A percentile compares a stretch with the other conserved stretches of the same genome.
These are phyloP conservation scores for Erigeron canadensis DNA, from an alignment of 129 eudicot genomes.

Conservation along the genomic window DNA sequence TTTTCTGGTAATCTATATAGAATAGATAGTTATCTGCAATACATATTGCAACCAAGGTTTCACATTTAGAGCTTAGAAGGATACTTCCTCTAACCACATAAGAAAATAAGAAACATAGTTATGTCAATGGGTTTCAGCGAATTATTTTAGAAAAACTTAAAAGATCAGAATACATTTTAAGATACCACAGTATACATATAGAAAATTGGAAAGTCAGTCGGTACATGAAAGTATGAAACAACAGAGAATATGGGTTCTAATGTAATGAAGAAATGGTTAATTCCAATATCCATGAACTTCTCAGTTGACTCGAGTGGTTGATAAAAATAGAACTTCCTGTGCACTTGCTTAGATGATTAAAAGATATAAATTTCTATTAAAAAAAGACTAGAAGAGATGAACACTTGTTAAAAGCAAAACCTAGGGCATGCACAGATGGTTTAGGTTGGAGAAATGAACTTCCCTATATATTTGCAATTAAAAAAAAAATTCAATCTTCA, in stretches of 20 bases:
- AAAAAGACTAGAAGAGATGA: background rate
- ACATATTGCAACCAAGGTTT: background rate
- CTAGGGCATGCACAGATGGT: background rate
- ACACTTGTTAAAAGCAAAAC: background rate
- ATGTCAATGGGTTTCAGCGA: background rate
- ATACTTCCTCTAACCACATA: background rate
- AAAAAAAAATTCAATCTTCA: background rate
- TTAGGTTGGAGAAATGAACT: background rate
- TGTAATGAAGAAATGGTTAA: background rate
- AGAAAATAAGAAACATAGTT: background rate
- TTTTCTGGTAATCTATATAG: background rate
- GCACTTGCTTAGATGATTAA: background rate
- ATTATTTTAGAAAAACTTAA: background rate
- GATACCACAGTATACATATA: background rate
- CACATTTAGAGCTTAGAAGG: background rate
- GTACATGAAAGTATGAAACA: constrained; percentile 6
- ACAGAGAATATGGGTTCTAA: background rate
- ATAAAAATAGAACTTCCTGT: background rate
- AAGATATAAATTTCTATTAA: background rate
- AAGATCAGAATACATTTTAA: background rate
- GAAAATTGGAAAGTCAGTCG: background rate
- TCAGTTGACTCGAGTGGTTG: background rate
- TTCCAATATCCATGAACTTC: background rate
- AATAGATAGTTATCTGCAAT: background rate
- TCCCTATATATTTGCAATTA: background rate